phyloP scores from a whole-genome alignment of 2,329 filamentous ascomycete species.

The Talaromyces sp. region DNA sequence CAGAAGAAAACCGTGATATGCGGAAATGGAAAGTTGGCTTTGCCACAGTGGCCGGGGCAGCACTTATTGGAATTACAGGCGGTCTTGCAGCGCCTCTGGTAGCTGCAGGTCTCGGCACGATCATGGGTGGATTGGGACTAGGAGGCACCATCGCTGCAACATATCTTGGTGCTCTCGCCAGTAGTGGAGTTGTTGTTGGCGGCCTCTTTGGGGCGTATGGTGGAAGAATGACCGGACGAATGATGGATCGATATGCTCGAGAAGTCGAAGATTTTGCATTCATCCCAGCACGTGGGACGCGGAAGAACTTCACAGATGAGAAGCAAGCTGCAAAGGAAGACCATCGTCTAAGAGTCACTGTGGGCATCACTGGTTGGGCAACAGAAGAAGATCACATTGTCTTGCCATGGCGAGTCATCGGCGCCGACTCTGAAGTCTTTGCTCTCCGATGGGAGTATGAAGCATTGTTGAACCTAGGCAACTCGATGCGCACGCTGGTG shows the following conservation, averaged over 20 bases:
- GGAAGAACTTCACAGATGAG: constrained; percentile 41
- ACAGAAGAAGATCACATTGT: constrained; percentile 66
- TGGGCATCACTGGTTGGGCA: constrained; percentile 79
- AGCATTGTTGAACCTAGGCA: constrained; percentile 70
- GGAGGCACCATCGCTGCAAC: constrained; percentile 68
- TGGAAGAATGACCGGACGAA: constrained; percentile 72
- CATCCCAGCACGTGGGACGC: constrained; percentile 60
- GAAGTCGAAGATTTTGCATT: constrained; percentile 89
- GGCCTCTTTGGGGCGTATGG: constrained; percentile 90
- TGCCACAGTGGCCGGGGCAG: constrained; percentile 81
- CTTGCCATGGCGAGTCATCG: constrained; percentile 72
- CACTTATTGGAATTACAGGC: constrained; percentile 75
- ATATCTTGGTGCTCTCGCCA: constrained; percentile 72
- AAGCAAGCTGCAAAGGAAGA: constrained; percentile 44
- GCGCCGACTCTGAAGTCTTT: constrained; percentile 70
- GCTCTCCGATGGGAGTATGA: constrained; percentile 79
- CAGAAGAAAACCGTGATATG: constrained; percentile 59
- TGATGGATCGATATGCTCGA: constrained; percentile 80
- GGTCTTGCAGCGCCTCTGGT: constrained; percentile 73
- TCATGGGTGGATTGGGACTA: constrained; percentile 72
- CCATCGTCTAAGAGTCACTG: constrained; percentile 70
- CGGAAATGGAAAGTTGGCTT: constrained; percentile 78
- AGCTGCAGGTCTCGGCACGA: constrained; percentile 70
- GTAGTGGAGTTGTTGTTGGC: constrained; percentile 74
- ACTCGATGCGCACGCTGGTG: constrained; percentile 69